Evolutionary conservation across 192 early-diverging fungal genomes (phyloP), one percentile per base, ranked within the genome.

Genomic region (Coemansia sp.): DNA sequence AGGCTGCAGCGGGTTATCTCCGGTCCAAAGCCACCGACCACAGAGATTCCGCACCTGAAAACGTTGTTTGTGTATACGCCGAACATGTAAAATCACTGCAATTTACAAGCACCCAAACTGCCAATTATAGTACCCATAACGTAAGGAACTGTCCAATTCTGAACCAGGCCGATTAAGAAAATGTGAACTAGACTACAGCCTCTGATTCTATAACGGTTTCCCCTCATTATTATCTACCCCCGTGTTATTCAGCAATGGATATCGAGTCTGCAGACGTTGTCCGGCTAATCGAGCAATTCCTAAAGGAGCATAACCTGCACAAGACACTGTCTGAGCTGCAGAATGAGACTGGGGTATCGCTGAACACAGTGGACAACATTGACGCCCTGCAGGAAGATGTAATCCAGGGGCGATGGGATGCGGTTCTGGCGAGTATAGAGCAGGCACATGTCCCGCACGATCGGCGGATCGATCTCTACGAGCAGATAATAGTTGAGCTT

Each of bases 261-360:
- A 48, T 74, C 27, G 70, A 67, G 38, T 62, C 73, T 2, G 27
- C 50, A 45, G 88, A 87, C 53, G 84, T 91, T 7, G 82, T 95
- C 53, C 83, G 90, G 17, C 79, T 98, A n/a, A 84, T 95, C 34
- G 76, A 87, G 53, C 94, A 95, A 58, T 98, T 98, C 51, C 69
- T 94, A 29, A 88, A 88, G 47, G 94, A 95, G 54, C 86, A 92
- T 50, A 94, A 89, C 48, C 75, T 98, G 21, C 80, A 77, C 32
- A 77, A 76, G n/a, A 83, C 89, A 7, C 73, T 94, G 9, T 76
- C 76, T 8, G 69, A 83, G 2, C 72, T 98, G 17, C 86, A 96
- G 81, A 82, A 83, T 29, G 94, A 98, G 65, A 72, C 85, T 0
- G 78, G 79, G 3, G 69, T 92, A 11, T 56, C 79, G 1, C 60